Evolutionary conservation across 176 grass and related monocot species (phyloP).

Genomic region (Pontederia crassipes): DNA sequence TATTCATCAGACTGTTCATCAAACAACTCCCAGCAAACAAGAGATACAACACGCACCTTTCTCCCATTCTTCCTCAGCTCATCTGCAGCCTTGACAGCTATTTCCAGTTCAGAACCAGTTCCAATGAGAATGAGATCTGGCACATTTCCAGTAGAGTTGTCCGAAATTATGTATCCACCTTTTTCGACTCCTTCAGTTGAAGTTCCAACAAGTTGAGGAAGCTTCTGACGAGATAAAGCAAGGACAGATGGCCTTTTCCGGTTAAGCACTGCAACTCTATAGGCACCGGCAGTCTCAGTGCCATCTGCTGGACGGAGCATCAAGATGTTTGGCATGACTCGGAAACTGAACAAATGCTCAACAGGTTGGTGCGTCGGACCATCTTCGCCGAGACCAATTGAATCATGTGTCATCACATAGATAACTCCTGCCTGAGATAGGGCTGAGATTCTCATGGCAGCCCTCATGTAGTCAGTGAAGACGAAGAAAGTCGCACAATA

Average conservation of each 20-base stretch:
- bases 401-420: conserved; percentile 98
- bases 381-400: conserved; percentile 94
- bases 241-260: conserved; percentile 87
- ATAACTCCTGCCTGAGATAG: conserved; percentile 73
- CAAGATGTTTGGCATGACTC: conserved; percentile 91
- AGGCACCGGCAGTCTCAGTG: conserved; percentile 90
- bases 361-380: conserved; percentile 94
- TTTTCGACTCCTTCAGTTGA: conserved; percentile 83
- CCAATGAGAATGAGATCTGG: conserved; percentile 63
- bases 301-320: conserved; percentile 95
- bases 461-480: conserved; percentile 98
- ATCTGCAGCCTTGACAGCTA: conserved; percentile 59
- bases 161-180: conserved; percentile 81
- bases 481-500: conserved; percentile 99
- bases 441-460: conserved; percentile 85
- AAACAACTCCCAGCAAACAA: conserved; percentile 83
- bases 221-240: conserved; percentile 93
- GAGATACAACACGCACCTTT: conserved; percentile 80
- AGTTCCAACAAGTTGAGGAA: conserved; percentile 66
- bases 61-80: conserved; percentile 91
- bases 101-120: conserved; percentile 86
- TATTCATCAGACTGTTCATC: conserved; percentile 81
- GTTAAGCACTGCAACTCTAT: conserved; percentile 77
- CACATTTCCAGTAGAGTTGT: conserved; percentile 89
- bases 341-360: conserved; percentile 86